Evolutionary conservation across 108 stramenopile genomes (phyloP), one percentile per base, ranked within the genome.

Genomic region (Fragilaria crotonensis): DNA sequence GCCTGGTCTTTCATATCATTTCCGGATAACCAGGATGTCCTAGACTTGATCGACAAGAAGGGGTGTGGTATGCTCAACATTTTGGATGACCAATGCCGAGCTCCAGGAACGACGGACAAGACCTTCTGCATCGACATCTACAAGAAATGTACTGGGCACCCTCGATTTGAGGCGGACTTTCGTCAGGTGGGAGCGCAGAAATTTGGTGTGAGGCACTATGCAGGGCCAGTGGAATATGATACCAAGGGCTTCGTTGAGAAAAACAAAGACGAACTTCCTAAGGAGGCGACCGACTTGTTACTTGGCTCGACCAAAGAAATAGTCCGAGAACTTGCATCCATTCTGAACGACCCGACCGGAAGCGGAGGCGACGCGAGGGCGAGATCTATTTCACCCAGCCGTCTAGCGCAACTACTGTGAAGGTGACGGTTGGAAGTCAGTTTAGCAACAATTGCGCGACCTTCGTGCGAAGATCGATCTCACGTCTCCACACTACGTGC

Each of bases 21-120:
- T 71, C 75, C 83, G 5, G 92, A 93, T 48, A 90, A 90, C 67
- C 87, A 88, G 52, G 80, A 82, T 57, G 86, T 76, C 5, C 69
- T 93, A 47, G 87, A 84, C 44, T 76, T 93, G 59, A 76, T 93
- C 25, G 82, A 84, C 74, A 81, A 82, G 64, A 86, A 84, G 65
- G 78, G 78, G 9, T 72, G 59, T 57, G 81, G 79, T 48, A 72
- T 79, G 32, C 33, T 80, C 4, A 72, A 73, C 41, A 74, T 80
- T 26, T 54, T 83, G 25, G 75, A 83, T 53, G 78, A 80, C 54
- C 72, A 80, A 64, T 83, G 82, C 33, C 30, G 64, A 25, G 74
- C 72, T 41, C 78, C 76, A 36, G 73, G 77, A 5, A 76, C 78
- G 30, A 79, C 76, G 21, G 79, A 83, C 51, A 75, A 75, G 57